These are phyloP conservation scores for Scutellaria barbata DNA, from an alignment of 257 asterid species.

Conservation along the genomic window DNA sequence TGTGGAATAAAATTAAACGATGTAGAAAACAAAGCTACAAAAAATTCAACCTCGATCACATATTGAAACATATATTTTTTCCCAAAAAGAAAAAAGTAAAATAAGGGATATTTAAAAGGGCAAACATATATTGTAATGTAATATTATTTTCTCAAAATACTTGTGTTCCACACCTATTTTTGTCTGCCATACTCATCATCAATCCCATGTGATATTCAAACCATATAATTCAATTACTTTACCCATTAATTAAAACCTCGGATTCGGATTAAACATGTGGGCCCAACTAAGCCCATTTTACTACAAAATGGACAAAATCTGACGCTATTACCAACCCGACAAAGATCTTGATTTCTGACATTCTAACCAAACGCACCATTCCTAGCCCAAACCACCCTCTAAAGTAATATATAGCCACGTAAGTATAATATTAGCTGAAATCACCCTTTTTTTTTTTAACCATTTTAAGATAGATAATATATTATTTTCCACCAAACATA, in stretches of 20 bases:
- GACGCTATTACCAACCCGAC: conserved; percentile 46
- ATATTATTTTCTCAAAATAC: background rate
- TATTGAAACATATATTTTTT: no score
- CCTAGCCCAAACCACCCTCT: background rate
- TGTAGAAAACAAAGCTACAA: no score
- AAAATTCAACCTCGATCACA: no score
- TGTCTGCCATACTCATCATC: conserved; percentile 44
- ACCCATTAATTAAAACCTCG: background rate
- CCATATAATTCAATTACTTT: background rate
- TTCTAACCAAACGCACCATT: conserved; percentile 22
- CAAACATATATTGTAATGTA: conserved; percentile 10
- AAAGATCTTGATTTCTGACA: conserved; percentile 41
- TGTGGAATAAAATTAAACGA: no score
- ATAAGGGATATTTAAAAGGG: no score
- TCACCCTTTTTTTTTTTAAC: background rate
- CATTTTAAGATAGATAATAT: background rate
- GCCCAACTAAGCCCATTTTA: conserved; percentile 19
- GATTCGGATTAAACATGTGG: conserved; percentile 16
- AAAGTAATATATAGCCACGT: conserved; percentile 6
- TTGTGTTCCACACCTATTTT: conserved; percentile 34
- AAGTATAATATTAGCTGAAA: background rate
- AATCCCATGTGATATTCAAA: conserved; percentile 24
- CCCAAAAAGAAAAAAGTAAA: no score
- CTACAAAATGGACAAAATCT: conserved; percentile 38
- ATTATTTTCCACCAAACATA: no score